Percentiles rank a stretch among this genome's conserved stretches.
phyloP scores from a whole-genome alignment of 345 rosid genomes.

The Hibiscus tridactylites region DNA sequence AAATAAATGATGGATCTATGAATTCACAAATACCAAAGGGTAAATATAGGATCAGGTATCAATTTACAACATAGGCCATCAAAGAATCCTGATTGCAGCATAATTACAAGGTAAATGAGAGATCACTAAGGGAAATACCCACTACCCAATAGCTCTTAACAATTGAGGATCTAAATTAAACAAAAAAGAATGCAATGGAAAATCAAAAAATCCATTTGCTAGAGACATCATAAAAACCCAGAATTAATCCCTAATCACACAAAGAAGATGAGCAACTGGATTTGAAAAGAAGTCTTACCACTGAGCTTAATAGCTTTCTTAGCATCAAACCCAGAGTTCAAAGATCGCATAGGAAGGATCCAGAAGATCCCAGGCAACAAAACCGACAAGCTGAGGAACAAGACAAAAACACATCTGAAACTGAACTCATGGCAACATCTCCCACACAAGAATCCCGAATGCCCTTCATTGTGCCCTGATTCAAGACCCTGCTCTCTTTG shows the following conservation, averaged over 20 bases:
- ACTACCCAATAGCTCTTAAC: neutral
- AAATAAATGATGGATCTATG: neutral
- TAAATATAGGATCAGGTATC: neutral
- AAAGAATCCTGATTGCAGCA: neutral
- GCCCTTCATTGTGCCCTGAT: constrained; percentile 8
- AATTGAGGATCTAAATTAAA: neutral
- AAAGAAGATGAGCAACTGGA: neutral
- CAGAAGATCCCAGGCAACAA: constrained; percentile 54
- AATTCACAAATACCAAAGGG: neutral
- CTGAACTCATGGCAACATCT: constrained; percentile 31
- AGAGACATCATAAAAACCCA: neutral
- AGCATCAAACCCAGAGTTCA: constrained; percentile 32
- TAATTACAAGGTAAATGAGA: neutral
- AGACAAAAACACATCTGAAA: constrained; percentile 44
- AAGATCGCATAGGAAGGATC: constrained; percentile 36
- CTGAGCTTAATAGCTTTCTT: constrained; percentile 33
- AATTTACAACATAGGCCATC: neutral
- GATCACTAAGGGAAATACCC: neutral
- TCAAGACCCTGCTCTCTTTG: constrained; percentile 24
- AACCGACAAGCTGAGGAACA: constrained; percentile 40
- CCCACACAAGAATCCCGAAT: constrained; percentile 23
- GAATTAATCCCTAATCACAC: neutral
- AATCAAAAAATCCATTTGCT: neutral
- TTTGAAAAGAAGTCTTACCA: constrained; percentile 24
- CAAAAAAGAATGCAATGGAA: neutral